phyloP scores from a whole-genome alignment of 352 stramenopile genomes.

The Pythium grandisporangium region DNA sequence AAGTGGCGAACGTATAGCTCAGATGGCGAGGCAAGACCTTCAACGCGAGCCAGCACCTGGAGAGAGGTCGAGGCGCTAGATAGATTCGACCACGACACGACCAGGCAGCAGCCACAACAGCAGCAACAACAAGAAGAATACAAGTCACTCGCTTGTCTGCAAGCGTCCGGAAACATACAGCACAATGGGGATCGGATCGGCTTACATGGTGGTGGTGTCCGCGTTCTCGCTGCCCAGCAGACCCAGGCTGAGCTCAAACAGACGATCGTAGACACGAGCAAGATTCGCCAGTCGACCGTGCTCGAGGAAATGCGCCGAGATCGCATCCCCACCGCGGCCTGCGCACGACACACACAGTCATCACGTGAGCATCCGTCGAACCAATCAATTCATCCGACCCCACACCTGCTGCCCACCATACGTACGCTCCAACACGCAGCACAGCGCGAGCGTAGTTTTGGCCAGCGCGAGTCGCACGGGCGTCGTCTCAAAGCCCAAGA shows the following conservation, averaged over 20 bases:
- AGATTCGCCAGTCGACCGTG: conserved; percentile 22
- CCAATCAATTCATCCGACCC: neutral
- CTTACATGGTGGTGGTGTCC: conserved; percentile 2
- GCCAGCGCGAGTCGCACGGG: neutral
- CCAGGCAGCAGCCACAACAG: too few relatives aligned
- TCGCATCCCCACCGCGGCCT: conserved; percentile 30
- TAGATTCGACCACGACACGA: too few relatives aligned
- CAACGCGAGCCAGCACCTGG: conserved; percentile 15
- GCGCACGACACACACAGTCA: neutral
- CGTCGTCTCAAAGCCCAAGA: conserved; percentile 36
- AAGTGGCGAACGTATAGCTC: conserved; percentile 26
- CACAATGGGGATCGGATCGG: conserved; percentile 3
- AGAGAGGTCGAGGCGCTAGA: conserved; percentile 18
- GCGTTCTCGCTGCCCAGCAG: conserved; percentile 7
- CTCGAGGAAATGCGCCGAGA: conserved; percentile 49
- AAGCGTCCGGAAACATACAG: too few relatives aligned
- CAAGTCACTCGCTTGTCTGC: too few relatives aligned
- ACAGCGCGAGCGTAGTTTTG: neutral
- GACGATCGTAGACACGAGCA: conserved; percentile 9
- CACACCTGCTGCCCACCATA: too few relatives aligned
- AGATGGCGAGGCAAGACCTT: conserved; percentile 7
- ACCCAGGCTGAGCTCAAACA: conserved; percentile 35
- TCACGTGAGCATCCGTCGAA: too few relatives aligned
- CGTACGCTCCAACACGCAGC: too few relatives aligned
- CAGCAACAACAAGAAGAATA: neutral